Evolutionary conservation across 129 eudicot genomes (phyloP).

Genomic region (Silybum marianum): DNA sequence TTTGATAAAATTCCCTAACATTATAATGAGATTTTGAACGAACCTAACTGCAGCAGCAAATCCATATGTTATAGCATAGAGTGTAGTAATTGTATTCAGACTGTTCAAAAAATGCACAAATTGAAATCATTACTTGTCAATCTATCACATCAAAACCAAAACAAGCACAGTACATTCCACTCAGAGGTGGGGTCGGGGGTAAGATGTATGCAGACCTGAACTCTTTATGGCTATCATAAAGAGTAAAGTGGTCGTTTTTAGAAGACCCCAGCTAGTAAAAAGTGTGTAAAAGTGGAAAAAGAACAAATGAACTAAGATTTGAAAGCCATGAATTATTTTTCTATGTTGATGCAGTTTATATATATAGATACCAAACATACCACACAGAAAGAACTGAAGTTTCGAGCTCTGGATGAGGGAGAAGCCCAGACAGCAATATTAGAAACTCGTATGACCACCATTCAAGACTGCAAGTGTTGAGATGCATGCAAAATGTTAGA

Average conservation of each 20-base stretch:
- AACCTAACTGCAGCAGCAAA: slow-evolving; percentile 57
- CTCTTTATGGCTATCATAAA: not conserved
- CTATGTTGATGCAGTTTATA: not conserved
- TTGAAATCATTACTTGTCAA: not conserved
- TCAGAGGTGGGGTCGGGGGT: not conserved
- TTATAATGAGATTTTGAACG: not conserved
- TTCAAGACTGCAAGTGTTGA: slow-evolving; percentile 52
- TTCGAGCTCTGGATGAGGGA: slow-evolving; percentile 80
- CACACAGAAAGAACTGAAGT: slow-evolving; percentile 77
- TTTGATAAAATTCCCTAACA: not conserved
- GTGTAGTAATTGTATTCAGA: slow-evolving; percentile 38
- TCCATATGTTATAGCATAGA: slow-evolving; percentile 49
- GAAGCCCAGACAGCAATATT: slow-evolving; percentile 68
- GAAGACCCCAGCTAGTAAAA: not conserved
- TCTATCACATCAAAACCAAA: not conserved
- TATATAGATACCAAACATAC: slow-evolving; percentile 28
- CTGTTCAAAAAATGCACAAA: slow-evolving; percentile 33
- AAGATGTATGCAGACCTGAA: not conserved
- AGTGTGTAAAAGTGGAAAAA: not conserved
- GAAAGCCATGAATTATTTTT: not conserved
- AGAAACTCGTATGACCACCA: slow-evolving; percentile 88
- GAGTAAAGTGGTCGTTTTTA: not conserved
- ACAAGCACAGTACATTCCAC: not conserved
- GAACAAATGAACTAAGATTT: not conserved
- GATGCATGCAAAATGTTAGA: not conserved